Percentiles rank a stretch among this genome's conserved stretches.
phyloP scores from a whole-genome alignment of 192 early-diverging fungal species.

The Coemansia sp. region DNA sequence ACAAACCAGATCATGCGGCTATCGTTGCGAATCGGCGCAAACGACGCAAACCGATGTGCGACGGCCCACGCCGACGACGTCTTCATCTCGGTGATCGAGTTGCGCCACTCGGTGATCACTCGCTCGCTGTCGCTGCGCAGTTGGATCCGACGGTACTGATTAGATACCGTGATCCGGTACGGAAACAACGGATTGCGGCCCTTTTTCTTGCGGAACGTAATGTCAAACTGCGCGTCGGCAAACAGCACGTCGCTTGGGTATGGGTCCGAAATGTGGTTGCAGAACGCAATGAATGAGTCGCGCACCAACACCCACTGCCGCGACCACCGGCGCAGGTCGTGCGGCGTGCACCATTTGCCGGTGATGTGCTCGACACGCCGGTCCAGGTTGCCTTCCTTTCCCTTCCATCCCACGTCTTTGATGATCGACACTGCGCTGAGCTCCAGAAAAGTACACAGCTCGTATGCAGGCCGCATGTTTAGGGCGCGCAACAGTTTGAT shows the following conservation, averaged over 20 bases:
- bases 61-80: slow-evolving; percentile 63
- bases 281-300: slow-evolving; percentile 64
- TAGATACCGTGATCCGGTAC: slow-evolving; percentile 63
- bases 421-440: slow-evolving; percentile 70
- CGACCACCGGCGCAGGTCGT: slow-evolving; percentile 57
- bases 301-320: slow-evolving; percentile 73
- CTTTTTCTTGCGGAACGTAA: slow-evolving; percentile 50
- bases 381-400: slow-evolving; percentile 75
- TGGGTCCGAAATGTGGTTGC: slow-evolving; percentile 52
- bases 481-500: slow-evolving; percentile 58
- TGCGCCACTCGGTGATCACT: slow-evolving; percentile 68
- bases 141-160: slow-evolving; percentile 64
- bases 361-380: slow-evolving; percentile 60
- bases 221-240: slow-evolving; percentile 54
- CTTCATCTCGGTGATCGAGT: slow-evolving; percentile 60
- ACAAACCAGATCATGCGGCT: slow-evolving; percentile 69
- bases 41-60: slow-evolving; percentile 67
- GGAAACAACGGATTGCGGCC: slow-evolving; percentile 58
- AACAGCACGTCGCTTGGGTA: slow-evolving; percentile 55
- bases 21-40: slow-evolving; percentile 70
- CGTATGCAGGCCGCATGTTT: slow-evolving; percentile 64
- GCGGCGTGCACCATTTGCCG: slow-evolving; percentile 51
- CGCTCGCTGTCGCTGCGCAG: slow-evolving; percentile 67
- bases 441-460: slow-evolving; percentile 77
- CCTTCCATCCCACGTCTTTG: slow-evolving; percentile 82